phyloP scores from a whole-genome alignment of 2,329 filamentous ascomycete species.

The Uncinocarpus reesii region DNA sequence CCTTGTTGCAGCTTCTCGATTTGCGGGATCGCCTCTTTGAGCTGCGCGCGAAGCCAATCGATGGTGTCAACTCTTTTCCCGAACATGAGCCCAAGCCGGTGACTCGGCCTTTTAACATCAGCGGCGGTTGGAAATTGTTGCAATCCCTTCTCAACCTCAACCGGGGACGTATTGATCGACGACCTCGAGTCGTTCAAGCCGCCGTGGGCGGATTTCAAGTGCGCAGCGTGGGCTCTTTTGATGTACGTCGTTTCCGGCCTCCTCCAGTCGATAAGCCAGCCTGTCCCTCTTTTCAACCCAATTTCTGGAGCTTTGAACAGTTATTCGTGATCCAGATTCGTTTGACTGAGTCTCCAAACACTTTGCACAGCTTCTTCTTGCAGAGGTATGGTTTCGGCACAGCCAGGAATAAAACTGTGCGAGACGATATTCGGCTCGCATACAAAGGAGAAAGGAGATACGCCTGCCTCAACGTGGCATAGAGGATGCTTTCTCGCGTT shows the following conservation, averaged over 20 bases:
- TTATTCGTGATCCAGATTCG: constrained; percentile 75
- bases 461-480: constrained; percentile 81
- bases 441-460: constrained; percentile 80
- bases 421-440: constrained; percentile 71
- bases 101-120: constrained; percentile 55
- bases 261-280: constrained; percentile 67
- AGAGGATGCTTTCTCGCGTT: constrained; percentile 78
- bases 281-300: constrained; percentile 72
- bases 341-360: constrained; percentile 73
- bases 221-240: constrained; percentile 61
- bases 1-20: constrained; percentile 56
- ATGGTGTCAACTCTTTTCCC: constrained; percentile 86
- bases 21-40: constrained; percentile 60
- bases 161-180: constrained; percentile 24
- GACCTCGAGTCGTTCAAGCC: constrained; percentile 19
- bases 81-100: constrained; percentile 56
- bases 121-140: constrained; percentile 26
- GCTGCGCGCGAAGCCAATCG: constrained; percentile 66
- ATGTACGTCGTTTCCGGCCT: constrained; percentile 79
- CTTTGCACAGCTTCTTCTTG: constrained; percentile 59
- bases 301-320: constrained; percentile 61
- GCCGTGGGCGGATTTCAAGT: constrained; percentile 48
- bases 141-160: constrained; percentile 15
- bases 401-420: constrained; percentile 78
- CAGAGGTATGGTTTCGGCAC: constrained; percentile 70